Evolutionary conservation across 768 basidiomycete species (phyloP), one percentile per base, ranked within the genome.

Genomic region (Lactarius hatsudake): DNA sequence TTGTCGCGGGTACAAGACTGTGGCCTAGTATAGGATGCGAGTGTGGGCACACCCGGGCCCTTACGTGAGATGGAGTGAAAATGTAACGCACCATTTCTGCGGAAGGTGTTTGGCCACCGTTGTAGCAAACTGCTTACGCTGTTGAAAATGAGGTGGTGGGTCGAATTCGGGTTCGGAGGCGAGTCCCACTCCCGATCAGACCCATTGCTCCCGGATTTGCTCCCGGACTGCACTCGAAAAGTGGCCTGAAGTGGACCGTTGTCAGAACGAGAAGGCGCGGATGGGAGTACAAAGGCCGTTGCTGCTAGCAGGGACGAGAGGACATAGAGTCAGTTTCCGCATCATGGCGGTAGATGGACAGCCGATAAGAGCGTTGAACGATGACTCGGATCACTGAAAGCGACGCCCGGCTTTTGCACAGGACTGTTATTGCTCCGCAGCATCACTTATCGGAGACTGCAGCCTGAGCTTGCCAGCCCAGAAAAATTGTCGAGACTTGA

Each of bases 61-160:
- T 23, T 45, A 13, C 4, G 8, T 23, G 15, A 48, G 13, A 64
- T 51, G 9, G n/a, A n/a, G 26, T 3, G 20, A 26, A 34, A 40
- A 42, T n/a, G 20, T 5, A 42, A 26, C 67, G 43, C 51, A 65
- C 69, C 69, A 65, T 70, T 70, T 63, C 63, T 70, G 32, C 60
- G 63, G 34, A 76, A 72, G 1, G 77, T 78, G 63, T 80, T 80
- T 2, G 79, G 74, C 78, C 78, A 80, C 26, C 76, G 74, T 54
- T 81, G 80, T 15, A 81, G 73, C 6, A 79, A 67, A 3, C 76
- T 74, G 54, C 71, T 70, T 13, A 79, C 71, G 2, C 75, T 74
- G 48, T 77, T 75, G 58, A 80, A 81, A 15, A 80, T 70, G 18
- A 79, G 69, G 59, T 78, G 72, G n/a, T 72, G 66, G 3, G 79